Evolutionary conservation across 176 grass and related monocot species (phyloP).

Genomic region (Avena eriantha): DNA sequence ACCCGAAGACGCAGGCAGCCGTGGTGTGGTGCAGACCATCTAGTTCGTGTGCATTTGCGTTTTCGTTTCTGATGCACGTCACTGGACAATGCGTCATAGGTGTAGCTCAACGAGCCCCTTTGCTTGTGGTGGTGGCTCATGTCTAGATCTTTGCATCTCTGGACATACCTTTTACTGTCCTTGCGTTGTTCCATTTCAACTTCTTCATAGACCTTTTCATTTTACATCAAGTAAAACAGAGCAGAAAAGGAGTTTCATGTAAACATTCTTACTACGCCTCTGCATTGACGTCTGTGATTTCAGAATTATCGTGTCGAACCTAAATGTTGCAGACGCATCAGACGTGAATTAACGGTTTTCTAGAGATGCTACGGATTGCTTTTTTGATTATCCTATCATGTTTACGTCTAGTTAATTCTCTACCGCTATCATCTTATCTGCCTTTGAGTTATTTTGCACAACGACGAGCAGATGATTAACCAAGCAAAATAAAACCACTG

Average conservation of each 20-base stretch:
- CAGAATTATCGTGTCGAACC: not conserved
- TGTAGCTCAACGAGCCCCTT: constrained; percentile 54
- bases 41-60: constrained; percentile 26
- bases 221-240: constrained; percentile 52
- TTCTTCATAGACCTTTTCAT: constrained; percentile 43
- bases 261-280: constrained; percentile 3
- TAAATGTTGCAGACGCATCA: not conserved
- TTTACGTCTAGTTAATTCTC: not conserved
- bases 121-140: constrained; percentile 50
- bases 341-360: not conserved
- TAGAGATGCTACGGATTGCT: not conserved
- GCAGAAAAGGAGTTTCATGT: constrained; percentile 38
- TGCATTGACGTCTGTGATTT: constrained; percentile 4
- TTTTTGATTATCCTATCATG: not conserved
- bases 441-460: not conserved
- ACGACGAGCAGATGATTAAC: not conserved
- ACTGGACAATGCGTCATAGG: constrained; percentile 33
- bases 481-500: not conserved
- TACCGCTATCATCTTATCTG: not conserved
- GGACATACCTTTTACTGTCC: constrained; percentile 48
- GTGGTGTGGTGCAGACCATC: constrained; percentile 10
- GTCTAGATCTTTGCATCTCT: constrained; percentile 57
- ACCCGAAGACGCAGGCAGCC: constrained; percentile 30
- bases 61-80: constrained; percentile 37
- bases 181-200: constrained; percentile 51